Evolutionary conservation across 306 rosid species (phyloP).

Genomic region (Rosa lucieae): DNA sequence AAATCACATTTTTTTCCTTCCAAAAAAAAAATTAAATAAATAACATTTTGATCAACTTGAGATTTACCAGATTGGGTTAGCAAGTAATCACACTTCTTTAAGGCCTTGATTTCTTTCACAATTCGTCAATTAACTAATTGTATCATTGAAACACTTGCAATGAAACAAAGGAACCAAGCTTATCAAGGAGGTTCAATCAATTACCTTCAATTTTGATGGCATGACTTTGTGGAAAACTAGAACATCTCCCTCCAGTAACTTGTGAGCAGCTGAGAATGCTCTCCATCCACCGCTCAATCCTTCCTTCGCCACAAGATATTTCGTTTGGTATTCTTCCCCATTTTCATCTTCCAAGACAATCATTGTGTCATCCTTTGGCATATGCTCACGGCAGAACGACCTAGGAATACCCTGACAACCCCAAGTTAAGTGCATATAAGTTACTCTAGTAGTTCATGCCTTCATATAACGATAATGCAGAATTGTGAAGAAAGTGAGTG

Average conservation of each 20-base stretch:
- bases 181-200: slow-evolving; percentile 7
- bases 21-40: no score
- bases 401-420: slow-evolving; percentile 49
- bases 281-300: slow-evolving; percentile 63
- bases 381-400: slow-evolving; percentile 37
- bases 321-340: slow-evolving; percentile 27
- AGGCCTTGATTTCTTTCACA: neutral
- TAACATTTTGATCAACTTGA: neutral
- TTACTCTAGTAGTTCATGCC: neutral
- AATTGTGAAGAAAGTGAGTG: neutral
- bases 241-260: slow-evolving; percentile 38
- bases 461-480: neutral
- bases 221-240: slow-evolving; percentile 39
- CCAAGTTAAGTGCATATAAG: slow-evolving; percentile 6
- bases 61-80: neutral
- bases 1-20: neutral
- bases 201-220: slow-evolving; percentile 49
- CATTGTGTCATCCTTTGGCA: slow-evolving; percentile 39
- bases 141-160: neutral
- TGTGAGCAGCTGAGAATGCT: slow-evolving; percentile 41
- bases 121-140: no score
- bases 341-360: slow-evolving; percentile 53
- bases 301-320: slow-evolving; percentile 38
- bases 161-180: neutral
- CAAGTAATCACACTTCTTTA: neutral